Conservation (phyloP, 202 grass and related monocot species). For the Musa balbisiana region DNA sequence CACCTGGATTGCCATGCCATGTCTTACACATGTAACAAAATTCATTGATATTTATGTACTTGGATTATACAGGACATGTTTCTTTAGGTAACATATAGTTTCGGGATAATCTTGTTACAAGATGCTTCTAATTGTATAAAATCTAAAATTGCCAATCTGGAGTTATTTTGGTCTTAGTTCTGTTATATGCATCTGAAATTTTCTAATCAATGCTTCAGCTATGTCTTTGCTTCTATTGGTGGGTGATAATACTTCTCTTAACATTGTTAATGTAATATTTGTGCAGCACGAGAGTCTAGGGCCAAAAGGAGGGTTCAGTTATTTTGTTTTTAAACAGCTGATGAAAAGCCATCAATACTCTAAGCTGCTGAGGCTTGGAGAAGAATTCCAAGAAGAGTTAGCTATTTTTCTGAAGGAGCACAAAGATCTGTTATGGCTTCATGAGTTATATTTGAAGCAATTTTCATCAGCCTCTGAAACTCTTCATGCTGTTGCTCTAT, state of each 20-base stretch:
- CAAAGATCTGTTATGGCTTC: conserved; percentile 79
- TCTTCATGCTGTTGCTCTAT: conserved; percentile 62
- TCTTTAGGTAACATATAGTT: background rate
- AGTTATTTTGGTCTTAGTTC: background rate
- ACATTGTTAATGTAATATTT: background rate
- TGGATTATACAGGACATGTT: background rate
- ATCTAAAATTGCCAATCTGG: conserved; percentile 4
- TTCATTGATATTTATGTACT: background rate
- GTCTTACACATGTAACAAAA: background rate
- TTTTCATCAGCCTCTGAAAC: conserved; percentile 74
- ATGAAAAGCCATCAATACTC: conserved; percentile 39
- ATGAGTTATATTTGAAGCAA: conserved; percentile 78
- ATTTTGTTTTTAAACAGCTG: conserved; percentile 79
- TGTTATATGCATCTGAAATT: background rate
- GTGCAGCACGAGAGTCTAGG: conserved; percentile 91
- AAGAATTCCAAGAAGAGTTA: conserved; percentile 95
- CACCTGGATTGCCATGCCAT: conserved; percentile 8
- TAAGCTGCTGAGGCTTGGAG: conserved; percentile 87
- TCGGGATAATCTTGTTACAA: background rate
- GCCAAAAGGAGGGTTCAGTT: conserved; percentile 84
- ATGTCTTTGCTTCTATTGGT: background rate
- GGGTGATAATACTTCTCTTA: background rate
- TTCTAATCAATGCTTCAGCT: background rate
- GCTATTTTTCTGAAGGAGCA: conserved; percentile 73
- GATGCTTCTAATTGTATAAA: background rate